Base-by-base conservation (phyloP, 2,329 filamentous ascomycete genomes). In the Colletotrichum aenigma region DNA sequence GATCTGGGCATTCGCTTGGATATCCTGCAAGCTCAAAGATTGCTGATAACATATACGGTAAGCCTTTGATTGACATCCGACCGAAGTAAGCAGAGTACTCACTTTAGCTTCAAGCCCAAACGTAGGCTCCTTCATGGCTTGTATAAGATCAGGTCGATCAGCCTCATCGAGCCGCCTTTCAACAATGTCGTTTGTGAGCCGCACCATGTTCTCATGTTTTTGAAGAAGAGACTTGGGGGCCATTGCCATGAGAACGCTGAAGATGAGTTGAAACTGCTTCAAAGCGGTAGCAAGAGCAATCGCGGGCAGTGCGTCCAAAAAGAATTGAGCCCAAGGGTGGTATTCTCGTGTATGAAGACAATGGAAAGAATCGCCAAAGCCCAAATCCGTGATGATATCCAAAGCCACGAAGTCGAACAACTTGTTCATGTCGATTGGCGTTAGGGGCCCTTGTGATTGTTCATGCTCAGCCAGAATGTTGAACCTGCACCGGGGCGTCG, bases 21-120 rank as follows among this genome's bases (percentile, higher is more conserved):
- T 52, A 52, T 52, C 43, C 3, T 52, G 43, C 10, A 52, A 52
- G 2, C 10, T 52, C n/a, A 52, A 3, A 3, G 43, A 3, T 52
- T 52, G 43, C 43, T 48, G n/a, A 0, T 7, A 7, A 8, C 3
- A 21, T 0, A 6, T 3, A 0, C 0, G 18, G 3, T 48, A 0
- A 48, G 43, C 10, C 0, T 21, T 13, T 7, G 2, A 21, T 48
- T 21, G 10, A 12, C 3, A 12, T 3, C 9, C 3, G 2, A 12
- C 12, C 9, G 38, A 9, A 43, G 15, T 21, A 0, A 21, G 18
- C 9, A 48, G n/a, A 48, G 43, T 13, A 48, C 43, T 21, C 1
- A 52, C 43, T 21, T 52, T 52, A 13, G 10, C 0, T 4, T 0
- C 43, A 21, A 21, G 2, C n/a, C n/a, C 43, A 52, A n/a, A 52